Evolutionary conservation across 2,329 filamentous ascomycete species (phyloP).

Genomic region (Rutstroemia sydowiana): DNA sequence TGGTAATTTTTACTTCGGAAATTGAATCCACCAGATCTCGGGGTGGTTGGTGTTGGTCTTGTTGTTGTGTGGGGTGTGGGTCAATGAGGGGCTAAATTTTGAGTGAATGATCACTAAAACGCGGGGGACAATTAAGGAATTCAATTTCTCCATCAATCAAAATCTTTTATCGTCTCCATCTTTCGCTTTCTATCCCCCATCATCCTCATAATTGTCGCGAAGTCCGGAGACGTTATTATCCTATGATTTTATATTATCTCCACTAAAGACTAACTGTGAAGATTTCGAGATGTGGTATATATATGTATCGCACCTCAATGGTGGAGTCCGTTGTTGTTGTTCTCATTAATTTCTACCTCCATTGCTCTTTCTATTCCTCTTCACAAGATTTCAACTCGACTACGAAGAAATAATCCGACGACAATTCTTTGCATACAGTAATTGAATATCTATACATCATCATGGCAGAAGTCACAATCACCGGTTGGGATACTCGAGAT

Average conservation of each 20-base stretch:
- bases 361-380: no score
- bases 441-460: not conserved
- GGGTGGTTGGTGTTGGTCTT: not conserved
- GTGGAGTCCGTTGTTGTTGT: no score
- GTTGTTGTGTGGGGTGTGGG: no score
- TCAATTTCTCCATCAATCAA: not conserved
- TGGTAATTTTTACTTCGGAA: no score
- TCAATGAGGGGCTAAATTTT: not conserved
- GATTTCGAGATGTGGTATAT: no score
- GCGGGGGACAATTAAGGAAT: not conserved
- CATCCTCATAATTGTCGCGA: not conserved
- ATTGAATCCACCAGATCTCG: not conserved
- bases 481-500: conserved; percentile 63
- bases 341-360: no score
- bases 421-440: not conserved
- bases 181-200: not conserved
- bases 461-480: conserved; percentile 61
- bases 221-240: not conserved
- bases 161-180: not conserved
- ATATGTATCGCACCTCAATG: no score
- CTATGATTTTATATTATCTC: not conserved
- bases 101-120: not conserved
- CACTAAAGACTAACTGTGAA: no score
- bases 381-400: no score
- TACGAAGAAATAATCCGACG: not conserved